Evolutionary conservation across 768 basidiomycete genomes (phyloP).

Genomic region (Leccinum barrowsii): DNA sequence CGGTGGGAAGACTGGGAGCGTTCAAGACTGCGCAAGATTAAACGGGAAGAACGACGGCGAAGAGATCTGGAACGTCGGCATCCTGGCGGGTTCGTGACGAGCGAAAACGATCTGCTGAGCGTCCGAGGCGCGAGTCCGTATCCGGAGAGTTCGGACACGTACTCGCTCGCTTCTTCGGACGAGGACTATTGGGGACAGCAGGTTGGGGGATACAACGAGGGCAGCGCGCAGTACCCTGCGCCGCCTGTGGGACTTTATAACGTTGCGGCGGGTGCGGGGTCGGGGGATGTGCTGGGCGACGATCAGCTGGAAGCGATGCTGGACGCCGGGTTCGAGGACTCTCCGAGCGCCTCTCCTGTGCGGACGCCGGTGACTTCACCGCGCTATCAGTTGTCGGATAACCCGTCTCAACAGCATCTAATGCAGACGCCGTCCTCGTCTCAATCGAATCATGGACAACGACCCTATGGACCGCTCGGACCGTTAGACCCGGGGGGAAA

Average conservation of each 20-base stretch:
- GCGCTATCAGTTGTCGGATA: constrained; percentile 66
- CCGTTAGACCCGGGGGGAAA: constrained; percentile 59
- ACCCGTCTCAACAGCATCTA: constrained; percentile 33
- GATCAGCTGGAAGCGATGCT: constrained; percentile 91
- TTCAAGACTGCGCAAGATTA: constrained; percentile 85
- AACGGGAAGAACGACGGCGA: constrained; percentile 79
- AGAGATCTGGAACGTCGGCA: constrained; percentile 78
- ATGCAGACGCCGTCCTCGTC: constrained; percentile 32
- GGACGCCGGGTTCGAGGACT: constrained; percentile 79
- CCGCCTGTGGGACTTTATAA: constrained; percentile 74
- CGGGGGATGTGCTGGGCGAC: constrained; percentile 50
- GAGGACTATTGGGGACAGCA: constrained; percentile 96
- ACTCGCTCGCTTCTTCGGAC: constrained; percentile 81
- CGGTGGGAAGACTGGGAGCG: constrained; percentile 99
- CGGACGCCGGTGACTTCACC: constrained; percentile 33
- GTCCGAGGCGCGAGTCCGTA: constrained; percentile 61
- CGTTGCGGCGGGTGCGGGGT: constrained; percentile 27
- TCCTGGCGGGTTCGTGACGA: constrained; percentile 60
- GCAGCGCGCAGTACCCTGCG: constrained; percentile 71
- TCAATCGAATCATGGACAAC: constrained; percentile 37
- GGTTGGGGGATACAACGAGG: constrained; percentile 94
- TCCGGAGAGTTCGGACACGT: constrained; percentile 72
- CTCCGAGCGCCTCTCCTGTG: constrained; percentile 48
- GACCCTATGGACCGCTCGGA: constrained; percentile 49
- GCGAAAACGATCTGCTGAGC: constrained; percentile 61